Conservation (phyloP, 2,329 filamentous ascomycete species). For the Aspergillus sp. region DNA sequence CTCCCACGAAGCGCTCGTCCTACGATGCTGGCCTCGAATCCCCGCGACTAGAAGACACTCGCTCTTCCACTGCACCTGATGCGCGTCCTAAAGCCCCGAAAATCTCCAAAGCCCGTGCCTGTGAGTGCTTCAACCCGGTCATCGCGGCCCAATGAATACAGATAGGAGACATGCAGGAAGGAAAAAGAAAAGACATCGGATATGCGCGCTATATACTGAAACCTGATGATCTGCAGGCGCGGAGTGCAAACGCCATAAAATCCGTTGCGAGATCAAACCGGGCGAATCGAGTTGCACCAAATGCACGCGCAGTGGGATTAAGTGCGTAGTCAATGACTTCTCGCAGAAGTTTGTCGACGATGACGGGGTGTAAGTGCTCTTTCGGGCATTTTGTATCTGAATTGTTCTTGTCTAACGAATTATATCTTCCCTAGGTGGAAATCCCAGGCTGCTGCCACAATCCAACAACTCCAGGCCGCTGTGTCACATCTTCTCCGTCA, state of each 20-base stretch:
- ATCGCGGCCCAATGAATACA: not conserved
- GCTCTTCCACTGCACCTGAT: slow-evolving; percentile 15
- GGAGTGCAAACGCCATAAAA: slow-evolving; percentile 52
- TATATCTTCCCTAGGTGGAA: slow-evolving; percentile 37
- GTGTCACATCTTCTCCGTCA: slow-evolving; percentile 42
- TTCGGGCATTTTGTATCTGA: not conserved
- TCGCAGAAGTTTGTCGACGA: slow-evolving; percentile 53
- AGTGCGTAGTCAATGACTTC: slow-evolving; percentile 53
- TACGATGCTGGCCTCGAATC: slow-evolving; percentile 30
- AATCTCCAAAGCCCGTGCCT: slow-evolving; percentile 39
- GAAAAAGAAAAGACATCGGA: not conserved
- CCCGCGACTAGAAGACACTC: slow-evolving; percentile 19
- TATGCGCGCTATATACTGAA: slow-evolving; percentile 3
- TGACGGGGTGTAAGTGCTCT: slow-evolving; percentile 44
- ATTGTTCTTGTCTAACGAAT: slow-evolving; percentile 1
- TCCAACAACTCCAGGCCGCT: slow-evolving; percentile 41
- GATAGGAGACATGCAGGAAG: not conserved
- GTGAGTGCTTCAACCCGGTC: slow-evolving; percentile 21
- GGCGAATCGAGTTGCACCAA: slow-evolving; percentile 46
- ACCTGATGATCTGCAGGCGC: slow-evolving; percentile 27
- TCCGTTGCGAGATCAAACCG: slow-evolving; percentile 49
- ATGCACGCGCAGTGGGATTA: slow-evolving; percentile 46
- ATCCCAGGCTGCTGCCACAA: slow-evolving; percentile 35
- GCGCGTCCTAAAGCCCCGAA: slow-evolving; percentile 22
- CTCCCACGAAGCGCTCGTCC: slow-evolving; percentile 32